Evolutionary conservation across 2,329 filamentous ascomycete genomes (phyloP).

Genomic region (Alternaria triticimaculans): DNA sequence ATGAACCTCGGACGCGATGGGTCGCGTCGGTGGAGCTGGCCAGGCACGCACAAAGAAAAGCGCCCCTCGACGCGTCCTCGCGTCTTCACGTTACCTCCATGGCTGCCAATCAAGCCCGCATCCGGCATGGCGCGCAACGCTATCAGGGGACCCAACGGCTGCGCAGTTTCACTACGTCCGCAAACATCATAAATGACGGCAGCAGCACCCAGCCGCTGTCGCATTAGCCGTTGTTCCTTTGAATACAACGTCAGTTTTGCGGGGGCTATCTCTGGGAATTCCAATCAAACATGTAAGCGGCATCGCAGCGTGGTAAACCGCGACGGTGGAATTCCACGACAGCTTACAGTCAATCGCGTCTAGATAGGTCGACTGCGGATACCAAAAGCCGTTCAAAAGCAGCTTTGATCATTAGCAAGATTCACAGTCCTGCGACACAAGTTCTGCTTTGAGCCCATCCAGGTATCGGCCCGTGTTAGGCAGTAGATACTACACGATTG

Average conservation of each 20-base stretch:
- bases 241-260: too few relatives aligned
- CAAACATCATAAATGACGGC: neutral
- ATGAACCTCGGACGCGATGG: conserved; percentile 7
- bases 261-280: too few relatives aligned
- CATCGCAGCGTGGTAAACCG: too few relatives aligned
- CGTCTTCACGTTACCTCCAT: conserved; percentile 22
- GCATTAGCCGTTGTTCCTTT: too few relatives aligned
- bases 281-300: too few relatives aligned
- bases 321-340: too few relatives aligned
- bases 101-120: conserved; percentile 5
- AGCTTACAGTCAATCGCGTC: too few relatives aligned
- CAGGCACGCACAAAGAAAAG: conserved; percentile 8
- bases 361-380: neutral
- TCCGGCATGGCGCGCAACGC: conserved; percentile 1
- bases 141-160: conserved; percentile 11
- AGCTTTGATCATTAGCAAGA: neutral
- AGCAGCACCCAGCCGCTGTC: neutral
- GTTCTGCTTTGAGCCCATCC: neutral
- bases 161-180: conserved; percentile 6
- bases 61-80: conserved; percentile 16
- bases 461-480: neutral
- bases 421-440: neutral
- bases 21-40: conserved; percentile 5
- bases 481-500: neutral
- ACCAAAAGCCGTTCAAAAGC: neutral